phyloP scores from a whole-genome alignment of 805 yeast species.

The Wickerhamomyces subpelliculosus region DNA sequence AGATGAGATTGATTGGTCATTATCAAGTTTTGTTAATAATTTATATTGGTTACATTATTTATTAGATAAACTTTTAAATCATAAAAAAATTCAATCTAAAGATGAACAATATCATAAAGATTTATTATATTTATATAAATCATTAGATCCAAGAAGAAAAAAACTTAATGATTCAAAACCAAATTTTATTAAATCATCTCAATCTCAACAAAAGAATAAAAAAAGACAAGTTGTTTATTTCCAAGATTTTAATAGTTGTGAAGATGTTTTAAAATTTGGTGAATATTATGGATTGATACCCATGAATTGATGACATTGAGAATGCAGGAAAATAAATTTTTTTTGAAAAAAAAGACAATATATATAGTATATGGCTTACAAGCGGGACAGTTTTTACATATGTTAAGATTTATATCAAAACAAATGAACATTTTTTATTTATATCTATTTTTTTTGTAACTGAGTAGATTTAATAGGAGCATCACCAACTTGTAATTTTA shows the following conservation, averaged over 20 bases:
- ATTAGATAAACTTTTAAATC: slow-evolving; percentile 39
- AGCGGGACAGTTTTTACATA: no score
- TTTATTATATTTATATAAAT: slow-evolving; percentile 23
- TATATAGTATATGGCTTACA: no score
- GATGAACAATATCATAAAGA: slow-evolving; percentile 17
- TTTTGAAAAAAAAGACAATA: neutral
- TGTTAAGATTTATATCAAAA: no score
- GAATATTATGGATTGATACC: neutral
- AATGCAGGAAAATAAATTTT: no score
- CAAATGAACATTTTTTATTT: neutral
- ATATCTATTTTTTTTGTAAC: neutral
- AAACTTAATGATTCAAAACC: slow-evolving; percentile 13
- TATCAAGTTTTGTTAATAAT: slow-evolving; percentile 42
- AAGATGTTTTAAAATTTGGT: slow-evolving; percentile 16
- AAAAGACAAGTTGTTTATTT: slow-evolving; percentile 16
- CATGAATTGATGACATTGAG: neutral
- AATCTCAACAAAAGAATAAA: neutral
- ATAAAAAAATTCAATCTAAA: slow-evolving; percentile 28
- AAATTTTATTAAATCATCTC: slow-evolving; percentile 4
- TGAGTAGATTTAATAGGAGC: neutral
- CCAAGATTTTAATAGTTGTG: slow-evolving; percentile 19
- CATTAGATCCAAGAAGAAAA: slow-evolving; percentile 28
- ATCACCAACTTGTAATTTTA: neutral
- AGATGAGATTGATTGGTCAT: slow-evolving; percentile 38
- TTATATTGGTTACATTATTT: slow-evolving; percentile 60